Base-by-base conservation (phyloP, 179 eudicot genomes). In the Beta corolliflora region DNA sequence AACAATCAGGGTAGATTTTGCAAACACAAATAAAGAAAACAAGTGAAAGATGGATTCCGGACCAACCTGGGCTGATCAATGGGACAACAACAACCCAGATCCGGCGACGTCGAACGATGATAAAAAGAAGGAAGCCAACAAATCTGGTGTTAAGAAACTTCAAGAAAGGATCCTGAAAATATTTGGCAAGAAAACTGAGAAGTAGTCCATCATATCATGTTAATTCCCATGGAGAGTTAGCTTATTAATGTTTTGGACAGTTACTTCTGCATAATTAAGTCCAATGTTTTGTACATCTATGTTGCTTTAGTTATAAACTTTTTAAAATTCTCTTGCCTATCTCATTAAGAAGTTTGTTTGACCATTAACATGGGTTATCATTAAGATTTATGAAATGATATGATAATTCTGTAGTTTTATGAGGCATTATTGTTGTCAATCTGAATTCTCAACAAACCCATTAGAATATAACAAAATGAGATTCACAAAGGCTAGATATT, bases 11-110 rank as follows among this genome's bases (percentile, higher is more conserved):
- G 41, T 46, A 78, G 48, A 78, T 23, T 16, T 59, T 55, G 36
- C 68, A 5, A 19, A 73, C 6, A 72, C 13, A n/a, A 19, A 41
- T 9, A 7, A 59, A 78, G 58, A 67, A 69, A 59, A 53, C 21
- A 66, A 63, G 46, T 68, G 79, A 77, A 67, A 58, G 55, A 85
- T 81, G 87, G 84, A 85, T 36, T 81, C 82, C 5, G 82, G 77
- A 78, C 87, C 79, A 36, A 74, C 87, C 44, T 81, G 82, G 84
- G 84, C 84, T 60, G 87, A 81, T 81, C 80, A 85, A 78, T 78
- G 80, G 77, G 82, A 73, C 77, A 78, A 52, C 77, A 78, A 52
- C 77, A 70, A 85, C 29, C 85, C 71, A 11, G 83, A 83, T 50
- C 54, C 65, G 55, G 77, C 76, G 16, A 75, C 82, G 21, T 44